These are phyloP conservation scores for Xylogone sp. DNA, from an alignment of 2,329 filamentous ascomycete species.

Conservation along the genomic window DNA sequence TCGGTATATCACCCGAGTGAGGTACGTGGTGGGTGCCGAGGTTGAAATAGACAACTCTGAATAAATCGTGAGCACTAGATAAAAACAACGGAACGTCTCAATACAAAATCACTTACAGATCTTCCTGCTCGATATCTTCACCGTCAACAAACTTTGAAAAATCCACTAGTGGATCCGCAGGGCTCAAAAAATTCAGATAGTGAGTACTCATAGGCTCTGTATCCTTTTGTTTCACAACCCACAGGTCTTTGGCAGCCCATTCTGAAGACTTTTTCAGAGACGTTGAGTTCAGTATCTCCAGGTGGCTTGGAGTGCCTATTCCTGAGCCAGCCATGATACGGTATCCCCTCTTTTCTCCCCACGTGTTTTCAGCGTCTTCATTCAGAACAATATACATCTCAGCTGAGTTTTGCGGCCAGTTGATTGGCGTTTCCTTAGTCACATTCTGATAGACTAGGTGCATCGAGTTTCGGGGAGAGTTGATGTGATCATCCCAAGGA, in stretches of 20 bases:
- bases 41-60: constrained; percentile 47
- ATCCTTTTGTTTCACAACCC: constrained; percentile 47
- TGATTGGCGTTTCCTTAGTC: constrained; percentile 36
- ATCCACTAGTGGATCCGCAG: constrained; percentile 44
- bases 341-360: constrained; percentile 50
- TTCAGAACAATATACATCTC: constrained; percentile 50
- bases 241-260: constrained; percentile 49
- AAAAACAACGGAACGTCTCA: constrained; percentile 11
- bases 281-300: constrained; percentile 46
- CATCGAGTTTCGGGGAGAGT: constrained; percentile 47
- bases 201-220: constrained; percentile 44
- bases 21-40: constrained; percentile 56
- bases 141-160: constrained; percentile 46
- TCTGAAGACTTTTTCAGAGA: constrained; percentile 40
- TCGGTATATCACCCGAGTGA: constrained; percentile 48
- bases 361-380: constrained; percentile 41
- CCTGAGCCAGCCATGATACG: constrained; percentile 38
- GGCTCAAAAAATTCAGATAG: constrained; percentile 41
- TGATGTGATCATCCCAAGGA: constrained; percentile 41
- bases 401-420: constrained; percentile 44
- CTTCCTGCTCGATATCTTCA: constrained; percentile 38
- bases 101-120: constrained; percentile 16
- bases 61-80: constrained; percentile 4
- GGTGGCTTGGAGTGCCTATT: constrained; percentile 31
- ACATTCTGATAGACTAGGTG: constrained; percentile 38